Evolutionary conservation across 257 asterid genomes (phyloP).

Genomic region (Euphrasia confusa): DNA sequence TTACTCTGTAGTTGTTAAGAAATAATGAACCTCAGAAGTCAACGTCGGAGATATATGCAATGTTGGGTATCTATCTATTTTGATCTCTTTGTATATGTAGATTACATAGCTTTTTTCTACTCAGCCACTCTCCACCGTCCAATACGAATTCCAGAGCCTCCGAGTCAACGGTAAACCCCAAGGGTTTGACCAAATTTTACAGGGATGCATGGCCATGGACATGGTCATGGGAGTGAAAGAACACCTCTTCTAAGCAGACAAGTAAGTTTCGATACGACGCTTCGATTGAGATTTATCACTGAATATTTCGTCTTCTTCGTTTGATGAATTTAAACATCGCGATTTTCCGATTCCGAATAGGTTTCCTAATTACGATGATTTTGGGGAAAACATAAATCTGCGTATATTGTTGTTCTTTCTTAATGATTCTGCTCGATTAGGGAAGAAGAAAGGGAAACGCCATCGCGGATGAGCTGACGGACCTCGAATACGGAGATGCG

Average conservation of each 20-base stretch:
- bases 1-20: no score
- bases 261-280: slow-evolving; percentile 31
- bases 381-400: not conserved
- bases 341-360: slow-evolving; percentile 1
- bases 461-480: slow-evolving; percentile 42
- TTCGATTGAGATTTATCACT: not conserved
- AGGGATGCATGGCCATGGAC: slow-evolving; percentile 35
- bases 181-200: slow-evolving; percentile 25
- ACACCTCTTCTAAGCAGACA: slow-evolving; percentile 45
- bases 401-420: not conserved
- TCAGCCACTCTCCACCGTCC: not conserved
- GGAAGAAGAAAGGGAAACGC: slow-evolving; percentile 42
- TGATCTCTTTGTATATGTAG: no score
- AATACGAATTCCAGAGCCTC: not conserved
- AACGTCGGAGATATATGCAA: no score
- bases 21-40: no score
- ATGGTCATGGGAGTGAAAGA: slow-evolving; percentile 39
- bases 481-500: slow-evolving; percentile 71
- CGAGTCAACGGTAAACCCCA: not conserved
- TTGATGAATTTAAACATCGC: not conserved
- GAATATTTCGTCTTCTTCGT: not conserved
- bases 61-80: no score
- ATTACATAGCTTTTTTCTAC: not conserved
- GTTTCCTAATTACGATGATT: not conserved
- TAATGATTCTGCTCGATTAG: slow-evolving; percentile 35